Percentiles rank a stretch among this genome's conserved stretches.
Evolutionary conservation across 768 basidiomycete species (phyloP).

Genomic region (Termitomyces sp.): DNA sequence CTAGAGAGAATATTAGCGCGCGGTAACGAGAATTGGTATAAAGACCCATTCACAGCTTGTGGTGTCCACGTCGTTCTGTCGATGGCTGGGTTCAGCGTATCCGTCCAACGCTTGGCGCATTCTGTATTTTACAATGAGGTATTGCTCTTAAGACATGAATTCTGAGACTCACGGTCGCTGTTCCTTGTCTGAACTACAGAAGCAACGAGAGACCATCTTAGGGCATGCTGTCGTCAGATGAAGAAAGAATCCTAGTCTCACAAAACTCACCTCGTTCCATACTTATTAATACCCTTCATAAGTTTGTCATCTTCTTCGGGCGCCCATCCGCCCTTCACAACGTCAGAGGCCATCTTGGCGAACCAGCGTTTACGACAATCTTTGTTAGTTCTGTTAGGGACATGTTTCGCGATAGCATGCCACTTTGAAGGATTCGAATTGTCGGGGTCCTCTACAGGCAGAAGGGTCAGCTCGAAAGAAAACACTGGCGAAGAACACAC

Average conservation of each 20-base stretch:
- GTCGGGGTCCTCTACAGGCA: conserved; percentile 44
- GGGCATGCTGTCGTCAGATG: conserved; percentile 4
- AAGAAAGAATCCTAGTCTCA: not conserved
- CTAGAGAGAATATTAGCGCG: conserved; percentile 19
- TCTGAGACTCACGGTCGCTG: conserved; percentile 45
- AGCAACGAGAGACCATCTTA: conserved; percentile 54
- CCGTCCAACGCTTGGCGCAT: conserved; percentile 59
- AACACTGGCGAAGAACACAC: not conserved
- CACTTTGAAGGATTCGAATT: conserved; percentile 54
- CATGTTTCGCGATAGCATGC: conserved; percentile 59
- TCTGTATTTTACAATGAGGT: conserved; percentile 27
- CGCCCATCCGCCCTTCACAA: conserved; percentile 57
- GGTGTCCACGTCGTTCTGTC: conserved; percentile 55
- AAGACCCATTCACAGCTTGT: conserved; percentile 34
- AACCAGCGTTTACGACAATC: conserved; percentile 63
- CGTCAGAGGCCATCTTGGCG: conserved; percentile 57
- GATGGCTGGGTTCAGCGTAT: conserved; percentile 55
- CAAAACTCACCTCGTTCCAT: conserved; percentile 43
- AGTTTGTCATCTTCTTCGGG: conserved; percentile 56
- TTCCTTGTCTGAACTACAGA: conserved; percentile 50
- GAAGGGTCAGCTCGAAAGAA: conserved; percentile 11
- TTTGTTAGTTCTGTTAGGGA: conserved; percentile 57
- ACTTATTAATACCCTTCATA: conserved; percentile 48
- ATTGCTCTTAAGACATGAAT: not conserved
- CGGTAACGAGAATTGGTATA: not conserved